phyloP scores from a whole-genome alignment of 2,329 filamentous ascomycete genomes.

The Fonsecaea pedrosoi region DNA sequence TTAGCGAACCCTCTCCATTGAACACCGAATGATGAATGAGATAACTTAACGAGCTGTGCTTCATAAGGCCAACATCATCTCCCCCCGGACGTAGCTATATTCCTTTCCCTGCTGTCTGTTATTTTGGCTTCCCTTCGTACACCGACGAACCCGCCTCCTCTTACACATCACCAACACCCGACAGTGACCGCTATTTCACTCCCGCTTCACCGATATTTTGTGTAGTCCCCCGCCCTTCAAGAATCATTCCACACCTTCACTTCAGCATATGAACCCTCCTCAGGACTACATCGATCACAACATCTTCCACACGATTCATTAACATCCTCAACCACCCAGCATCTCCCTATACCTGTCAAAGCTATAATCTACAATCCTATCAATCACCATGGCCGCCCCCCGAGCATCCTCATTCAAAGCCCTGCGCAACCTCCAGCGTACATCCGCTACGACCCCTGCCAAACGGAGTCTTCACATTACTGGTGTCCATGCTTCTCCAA shows the following conservation, averaged over 20 bases:
- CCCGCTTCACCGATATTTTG: constrained; percentile 10
- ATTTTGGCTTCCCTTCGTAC: constrained; percentile 6
- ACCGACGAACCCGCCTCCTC: constrained; percentile 2
- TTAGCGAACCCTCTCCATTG: constrained; percentile 16
- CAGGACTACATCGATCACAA: constrained; percentile 41
- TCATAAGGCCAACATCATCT: constrained; percentile 15
- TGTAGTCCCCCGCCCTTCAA: neutral
- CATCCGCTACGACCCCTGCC: constrained; percentile 45
- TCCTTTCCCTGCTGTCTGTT: neutral
- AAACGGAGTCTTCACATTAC: constrained; percentile 66
- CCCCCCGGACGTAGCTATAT: constrained; percentile 3
- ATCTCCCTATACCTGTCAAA: constrained; percentile 1
- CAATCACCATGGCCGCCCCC: constrained; percentile 51
- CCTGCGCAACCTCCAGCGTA: constrained; percentile 49
- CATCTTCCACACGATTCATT: constrained; percentile 40
- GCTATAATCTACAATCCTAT: neutral
- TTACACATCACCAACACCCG: constrained; percentile 4
- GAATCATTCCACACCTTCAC: constrained; percentile 2
- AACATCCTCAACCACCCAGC: constrained; percentile 9
- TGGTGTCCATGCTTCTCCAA: constrained; percentile 62
- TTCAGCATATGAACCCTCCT: constrained; percentile 37
- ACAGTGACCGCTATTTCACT: constrained; percentile 21
- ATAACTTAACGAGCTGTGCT: constrained; percentile 10
- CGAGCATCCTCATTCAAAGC: constrained; percentile 54
- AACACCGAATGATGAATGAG: constrained; percentile 18